phyloP scores from a whole-genome alignment of 257 asterid species.

The Lithospermum erythrorhizon region DNA sequence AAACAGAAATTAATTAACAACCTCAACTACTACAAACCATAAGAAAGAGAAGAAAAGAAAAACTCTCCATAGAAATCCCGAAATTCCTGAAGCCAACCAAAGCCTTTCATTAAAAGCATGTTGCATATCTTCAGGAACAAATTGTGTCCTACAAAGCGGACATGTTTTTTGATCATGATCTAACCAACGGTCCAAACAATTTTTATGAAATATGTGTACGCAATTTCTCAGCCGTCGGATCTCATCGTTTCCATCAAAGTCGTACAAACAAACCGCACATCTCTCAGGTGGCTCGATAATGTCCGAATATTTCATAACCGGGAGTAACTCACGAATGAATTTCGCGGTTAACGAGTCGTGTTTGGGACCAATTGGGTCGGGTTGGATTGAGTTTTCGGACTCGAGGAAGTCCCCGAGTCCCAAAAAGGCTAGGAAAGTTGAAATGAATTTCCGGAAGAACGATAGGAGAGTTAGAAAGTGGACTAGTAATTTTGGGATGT shows the following conservation, averaged over 20 bases:
- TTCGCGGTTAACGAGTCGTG: constrained; percentile 36
- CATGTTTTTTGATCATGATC: constrained; percentile 98
- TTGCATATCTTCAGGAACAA: constrained; percentile 84
- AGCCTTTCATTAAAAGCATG: constrained; percentile 70
- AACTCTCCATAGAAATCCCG: constrained; percentile 72
- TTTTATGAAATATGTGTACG: constrained; percentile 67
- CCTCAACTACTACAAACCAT: constrained; percentile 38
- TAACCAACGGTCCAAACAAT: constrained; percentile 97
- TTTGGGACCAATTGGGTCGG: constrained; percentile 19
- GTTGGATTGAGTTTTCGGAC: constrained; percentile 19
- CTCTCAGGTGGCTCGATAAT: constrained; percentile 56
- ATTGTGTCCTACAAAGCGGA: constrained; percentile 75
- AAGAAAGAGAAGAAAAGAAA: constrained; percentile 42
- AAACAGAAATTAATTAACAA: neutral
- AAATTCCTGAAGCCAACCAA: constrained; percentile 79
- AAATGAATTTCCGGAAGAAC: constrained; percentile 31
- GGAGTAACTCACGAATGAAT: constrained; percentile 74
- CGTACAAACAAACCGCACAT: constrained; percentile 89
- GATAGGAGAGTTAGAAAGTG: constrained; percentile 46
- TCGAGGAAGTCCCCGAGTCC: constrained; percentile 57
- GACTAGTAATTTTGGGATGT: constrained; percentile 56
- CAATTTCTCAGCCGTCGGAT: constrained; percentile 87
- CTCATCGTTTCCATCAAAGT: constrained; percentile 72
- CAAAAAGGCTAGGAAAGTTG: constrained; percentile 24
- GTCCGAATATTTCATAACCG: constrained; percentile 69